These are phyloP conservation scores for Podospora pseudoanserina DNA, from an alignment of 495 filamentous ascomycete genomes.

Conservation along the genomic window DNA sequence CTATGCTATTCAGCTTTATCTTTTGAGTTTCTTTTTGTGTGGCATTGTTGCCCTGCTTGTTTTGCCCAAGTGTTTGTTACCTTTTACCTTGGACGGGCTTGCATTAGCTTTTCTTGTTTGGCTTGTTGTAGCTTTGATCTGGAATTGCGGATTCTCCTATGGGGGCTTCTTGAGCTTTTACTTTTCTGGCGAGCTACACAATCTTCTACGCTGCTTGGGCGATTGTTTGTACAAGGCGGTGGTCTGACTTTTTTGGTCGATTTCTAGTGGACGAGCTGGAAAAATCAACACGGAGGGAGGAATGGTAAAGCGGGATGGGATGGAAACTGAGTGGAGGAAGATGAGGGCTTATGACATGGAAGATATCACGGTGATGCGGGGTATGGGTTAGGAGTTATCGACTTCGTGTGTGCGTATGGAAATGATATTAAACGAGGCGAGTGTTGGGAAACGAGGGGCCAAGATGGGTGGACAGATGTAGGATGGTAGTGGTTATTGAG, in stretches of 20 bases:
- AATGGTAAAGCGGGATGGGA: neutral
- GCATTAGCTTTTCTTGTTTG: neutral
- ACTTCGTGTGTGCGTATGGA: neutral
- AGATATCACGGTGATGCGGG: neutral
- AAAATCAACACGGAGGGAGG: neutral
- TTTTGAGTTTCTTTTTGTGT: neutral
- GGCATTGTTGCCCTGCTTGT: neutral
- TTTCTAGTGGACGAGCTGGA: neutral
- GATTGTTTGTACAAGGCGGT: neutral
- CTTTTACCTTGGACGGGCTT: neutral
- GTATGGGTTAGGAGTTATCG: neutral
- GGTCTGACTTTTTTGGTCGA: neutral
- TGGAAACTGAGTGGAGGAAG: neutral
- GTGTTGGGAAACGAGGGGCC: neutral
- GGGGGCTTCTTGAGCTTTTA: neutral
- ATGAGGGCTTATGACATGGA: neutral
- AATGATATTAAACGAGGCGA: neutral
- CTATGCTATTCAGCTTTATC: neutral
- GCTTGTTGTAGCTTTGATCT: neutral
- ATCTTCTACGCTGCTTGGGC: neutral
- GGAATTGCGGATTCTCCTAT: neutral
- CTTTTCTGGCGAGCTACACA: neutral
- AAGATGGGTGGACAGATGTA: neutral
- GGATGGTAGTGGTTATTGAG: neutral
- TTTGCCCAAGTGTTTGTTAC: neutral